A percentile compares a stretch with the other conserved stretches of the same genome.
These are phyloP conservation scores for Schoenoplectus tabernaemontani DNA, from an alignment of 202 grass and related monocot species.

Conservation along the genomic window DNA sequence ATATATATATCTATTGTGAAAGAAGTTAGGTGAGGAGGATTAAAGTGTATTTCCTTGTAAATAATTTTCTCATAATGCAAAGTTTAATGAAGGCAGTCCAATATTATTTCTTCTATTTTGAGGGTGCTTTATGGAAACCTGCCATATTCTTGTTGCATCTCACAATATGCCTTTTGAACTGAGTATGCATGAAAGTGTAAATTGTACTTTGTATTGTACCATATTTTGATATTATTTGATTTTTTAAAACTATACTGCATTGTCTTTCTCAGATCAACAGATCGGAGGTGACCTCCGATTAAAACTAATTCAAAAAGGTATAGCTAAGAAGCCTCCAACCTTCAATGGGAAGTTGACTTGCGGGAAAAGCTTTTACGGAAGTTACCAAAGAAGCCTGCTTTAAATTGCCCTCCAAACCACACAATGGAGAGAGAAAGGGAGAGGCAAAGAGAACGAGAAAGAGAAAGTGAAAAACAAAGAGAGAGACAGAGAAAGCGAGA, in stretches of 20 bases:
- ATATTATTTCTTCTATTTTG: too few species aligned
- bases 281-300: slow-evolving; percentile 77
- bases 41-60: too few species aligned
- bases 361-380: slow-evolving; percentile 70
- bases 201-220: not conserved
- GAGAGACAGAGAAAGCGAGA: not conserved
- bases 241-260: slow-evolving; percentile 8
- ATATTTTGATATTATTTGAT: slow-evolving; percentile 17
- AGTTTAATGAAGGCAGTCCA: too few species aligned
- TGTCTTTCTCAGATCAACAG: slow-evolving; percentile 38
- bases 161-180: too few species aligned
- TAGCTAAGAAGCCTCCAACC: slow-evolving; percentile 33
- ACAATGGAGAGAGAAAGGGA: slow-evolving; percentile 10
- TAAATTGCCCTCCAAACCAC: not conserved
- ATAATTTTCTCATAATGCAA: too few species aligned
- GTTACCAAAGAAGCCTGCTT: slow-evolving; percentile 3
- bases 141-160: too few species aligned
- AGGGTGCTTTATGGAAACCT: too few species aligned
- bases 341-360: slow-evolving; percentile 50
- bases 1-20: too few species aligned
- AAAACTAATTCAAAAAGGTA: slow-evolving; percentile 81
- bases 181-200: not conserved
- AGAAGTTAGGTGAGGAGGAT: too few species aligned
- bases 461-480: not conserved
- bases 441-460: slow-evolving; percentile 10